Evolutionary conservation across 2,329 filamentous ascomycete species (phyloP), one percentile per base, ranked within the genome.

Genomic region (Zasmidium citrigriseum): DNA sequence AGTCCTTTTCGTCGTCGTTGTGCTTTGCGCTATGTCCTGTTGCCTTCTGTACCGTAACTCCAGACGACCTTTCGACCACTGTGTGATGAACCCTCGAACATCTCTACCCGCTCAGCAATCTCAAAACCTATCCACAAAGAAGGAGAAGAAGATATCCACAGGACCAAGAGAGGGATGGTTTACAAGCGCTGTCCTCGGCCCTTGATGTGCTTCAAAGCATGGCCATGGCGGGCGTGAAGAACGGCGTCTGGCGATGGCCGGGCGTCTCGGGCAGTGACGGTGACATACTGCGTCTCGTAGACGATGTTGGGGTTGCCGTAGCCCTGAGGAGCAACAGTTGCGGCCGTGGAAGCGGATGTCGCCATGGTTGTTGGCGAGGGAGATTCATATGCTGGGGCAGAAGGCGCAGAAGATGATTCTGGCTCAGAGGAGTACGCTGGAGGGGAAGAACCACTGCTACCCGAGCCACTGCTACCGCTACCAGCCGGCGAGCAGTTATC

Each of bases 251-350:
- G 55, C 4, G 55, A 52, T 2, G 61, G 58, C 4, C 48, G 34
- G 22, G 58, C 55, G 5, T 61, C 54, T 7, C 61, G 59, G 45
- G 58, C 59, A 14, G 57, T 57, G 46, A 61, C 59, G 10, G 61
- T 64, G 27, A 60, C 54, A 34, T 55, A 48, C 3, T 52, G 20
- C 9, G 61, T 64, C 49, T 56, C 59, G 29, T 55, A 61, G n/a
- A 56, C 55, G 20, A 58, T 24, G 38, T 59, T 52, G 24, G 56
- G 24, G 12, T 10, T 53, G 22, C 12, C 41, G 4, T 61, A 20
- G 20, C 53, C 41, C n/a, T n/a, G n/a, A n/a, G n/a, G n/a, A n/a
- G 45, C 54, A 11, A 23, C 12, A 16, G 41, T 44, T 12, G 41
- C 41, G 3, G 27, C 9, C 2, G 34, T 23, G 21, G 46, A 14